Evolutionary conservation across 495 filamentous ascomycete species (phyloP), one percentile per base, ranked within the genome.

Genomic region (Xanthoparmelia taractica): DNA sequence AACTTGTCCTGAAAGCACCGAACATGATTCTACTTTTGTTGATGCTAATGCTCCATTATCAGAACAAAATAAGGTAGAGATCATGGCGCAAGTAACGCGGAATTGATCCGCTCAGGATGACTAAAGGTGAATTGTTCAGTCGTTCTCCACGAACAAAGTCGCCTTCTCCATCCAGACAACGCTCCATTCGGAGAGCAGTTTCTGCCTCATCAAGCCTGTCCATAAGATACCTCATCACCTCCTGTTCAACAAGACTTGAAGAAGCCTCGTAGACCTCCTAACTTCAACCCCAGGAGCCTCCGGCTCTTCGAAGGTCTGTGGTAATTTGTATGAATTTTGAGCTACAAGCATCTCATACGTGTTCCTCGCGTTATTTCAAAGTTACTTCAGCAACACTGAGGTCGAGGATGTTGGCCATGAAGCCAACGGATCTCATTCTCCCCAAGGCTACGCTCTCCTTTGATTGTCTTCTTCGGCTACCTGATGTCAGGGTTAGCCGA

Each of bases 1-100:
- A 86, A 34, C 91, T 89, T 60, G 87, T 78, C 77, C 87, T 87
- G 76, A 96, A 95, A 56, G 87, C 79, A 63, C 88, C 87, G 73
- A 92, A 89, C 89, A 92, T 92, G 63, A 64, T 75, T 37, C 50
- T 38, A 17, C 8, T 4, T 8, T 29, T 34, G 50, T 38, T 41
- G 33, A 61, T 11, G 17, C 1, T 4, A 6, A n/a, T 59, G 4
- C 12, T 45, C 12, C 6, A 33, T 29, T 38, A 17, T 45, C 40
- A 13, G 40, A 38, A 43, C 20, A 48, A 33, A 6, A 47, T 52
- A 12, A 18, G n/a, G n/a, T n/a, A 31, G 18, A 17, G 27, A 27
- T 29, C 23, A 15, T 50, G 8, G 25, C 25, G 8, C 11, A 29
- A 29, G 25, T 29, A 12, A 11, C 13, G 48, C 48, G 48, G 48